Conservation (phyloP, 2,329 filamentous ascomycete genomes). For the Cordyceps tenuipes region DNA sequence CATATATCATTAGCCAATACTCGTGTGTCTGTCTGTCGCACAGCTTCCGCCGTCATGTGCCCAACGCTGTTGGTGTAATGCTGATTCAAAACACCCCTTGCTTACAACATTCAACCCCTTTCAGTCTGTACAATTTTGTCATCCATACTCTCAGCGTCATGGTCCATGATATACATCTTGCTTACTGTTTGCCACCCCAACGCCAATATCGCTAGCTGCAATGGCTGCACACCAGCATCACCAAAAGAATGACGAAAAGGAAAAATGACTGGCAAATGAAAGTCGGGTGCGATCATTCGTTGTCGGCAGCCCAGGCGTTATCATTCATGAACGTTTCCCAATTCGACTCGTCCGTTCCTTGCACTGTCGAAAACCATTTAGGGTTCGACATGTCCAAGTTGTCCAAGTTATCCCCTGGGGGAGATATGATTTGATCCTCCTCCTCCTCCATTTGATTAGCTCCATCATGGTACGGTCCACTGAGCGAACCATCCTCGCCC, state of each 20-base stretch:
- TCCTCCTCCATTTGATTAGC: not conserved
- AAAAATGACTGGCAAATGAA: no score
- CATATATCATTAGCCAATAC: no score
- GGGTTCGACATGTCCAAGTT: slow-evolving; percentile 4
- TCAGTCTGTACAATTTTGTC: not conserved
- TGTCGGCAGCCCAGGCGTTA: slow-evolving; percentile 15
- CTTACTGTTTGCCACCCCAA: not conserved
- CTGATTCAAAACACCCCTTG: not conserved
- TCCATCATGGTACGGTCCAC: not conserved
- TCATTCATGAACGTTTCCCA: slow-evolving; percentile 27
- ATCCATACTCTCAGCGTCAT: not conserved
- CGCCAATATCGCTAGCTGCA: not conserved
- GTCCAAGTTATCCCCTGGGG: not conserved
- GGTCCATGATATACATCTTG: not conserved
- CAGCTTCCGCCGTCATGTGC: no score
- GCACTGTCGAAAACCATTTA: slow-evolving; percentile 13
- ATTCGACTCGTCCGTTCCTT: slow-evolving; percentile 19
- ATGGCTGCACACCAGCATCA: not conserved
- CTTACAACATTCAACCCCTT: not conserved
- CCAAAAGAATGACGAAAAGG: no score
- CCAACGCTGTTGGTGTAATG: not conserved
- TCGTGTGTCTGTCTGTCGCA: not conserved
- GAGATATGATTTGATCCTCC: not conserved
- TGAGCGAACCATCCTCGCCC: not conserved
- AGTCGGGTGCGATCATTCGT: not conserved